Evolutionary conservation across 805 yeast genomes (phyloP), one percentile per base, ranked within the genome.

Genomic region (Starmerella ratchasimensis): DNA sequence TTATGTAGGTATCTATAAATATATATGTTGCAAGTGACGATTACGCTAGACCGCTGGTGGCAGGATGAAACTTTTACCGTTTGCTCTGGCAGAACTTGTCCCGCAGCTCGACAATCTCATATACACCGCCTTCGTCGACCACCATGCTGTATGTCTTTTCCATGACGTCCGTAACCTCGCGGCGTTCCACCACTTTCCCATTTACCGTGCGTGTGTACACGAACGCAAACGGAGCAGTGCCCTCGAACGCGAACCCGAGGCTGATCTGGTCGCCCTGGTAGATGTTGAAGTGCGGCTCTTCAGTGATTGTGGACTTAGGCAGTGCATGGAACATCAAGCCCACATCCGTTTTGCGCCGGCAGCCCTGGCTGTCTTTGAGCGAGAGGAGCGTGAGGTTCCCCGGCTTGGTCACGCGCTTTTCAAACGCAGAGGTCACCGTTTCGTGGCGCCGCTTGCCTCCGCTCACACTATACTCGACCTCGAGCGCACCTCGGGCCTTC

Each of bases 231-330:
- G 99, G 99, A 9, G 97, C 94, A 0, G 75, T 71, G 13, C 98
- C 98, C 24, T 71, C 69, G 51, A 90, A 80, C 16, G 73, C 69
- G 60, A 90, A 88, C 2, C 69, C 69, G 33, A 90, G 74, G 54
- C 84, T 94, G 1, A 93, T 86, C 52, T 80, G 81, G 47, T 90
- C 98, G 33, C 97, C 98, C 54, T 83, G 93, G 51, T 84, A 93
- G 30, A 90, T 80, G 56, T 82, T 88, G 52, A 76, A 86, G 39
- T 76, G 71, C n/a, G 94, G 94, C 50, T 41, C 37, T 24, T 77
- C 80, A 18, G 77, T 71, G 13, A 88, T 75, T 42, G 78, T 84
- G 13, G 88, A 95, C 0, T 94, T 76, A 20, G 81, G 81, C 26
- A 71, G 62, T n/a, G 67, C 70, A 46, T 72, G 79, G 16, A 74